phyloP scores from a whole-genome alignment of 1,284 basidiomycete genomes.

The Ustilago vetiveriae region DNA sequence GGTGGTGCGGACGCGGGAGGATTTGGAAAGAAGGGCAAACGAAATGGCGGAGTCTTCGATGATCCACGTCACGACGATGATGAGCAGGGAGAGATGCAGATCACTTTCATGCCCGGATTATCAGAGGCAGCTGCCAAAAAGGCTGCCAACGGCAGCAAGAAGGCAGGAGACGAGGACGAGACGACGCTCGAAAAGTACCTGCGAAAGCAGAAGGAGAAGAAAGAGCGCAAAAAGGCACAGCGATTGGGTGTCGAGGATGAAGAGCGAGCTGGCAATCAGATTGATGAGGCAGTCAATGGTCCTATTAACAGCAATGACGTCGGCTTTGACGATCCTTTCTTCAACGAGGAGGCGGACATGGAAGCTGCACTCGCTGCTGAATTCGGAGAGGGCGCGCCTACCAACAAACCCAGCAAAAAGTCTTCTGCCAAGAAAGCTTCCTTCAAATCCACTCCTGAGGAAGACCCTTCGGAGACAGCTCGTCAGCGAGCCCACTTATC shows the following conservation, averaged over 20 bases:
- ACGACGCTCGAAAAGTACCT: slow-evolving; percentile 65
- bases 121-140: slow-evolving; percentile 55
- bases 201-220: slow-evolving; percentile 65
- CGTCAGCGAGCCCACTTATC: slow-evolving; percentile 35
- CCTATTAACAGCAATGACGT: slow-evolving; percentile 21
- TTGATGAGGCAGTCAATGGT: slow-evolving; percentile 13
- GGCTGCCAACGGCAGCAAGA: slow-evolving; percentile 20
- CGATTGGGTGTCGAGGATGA: slow-evolving; percentile 17
- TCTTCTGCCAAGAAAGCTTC: slow-evolving; percentile 16
- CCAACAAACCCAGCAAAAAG: slow-evolving; percentile 14
- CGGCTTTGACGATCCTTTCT: slow-evolving; percentile 74
- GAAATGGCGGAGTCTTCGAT: slow-evolving; percentile 48
- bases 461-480: slow-evolving; percentile 27
- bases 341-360: slow-evolving; percentile 58
- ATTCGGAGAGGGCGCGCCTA: slow-evolving; percentile 67
- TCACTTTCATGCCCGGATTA: slow-evolving; percentile 65
- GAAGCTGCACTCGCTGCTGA: slow-evolving; percentile 67
- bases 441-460: not conserved
- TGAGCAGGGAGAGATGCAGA: slow-evolving; percentile 54
- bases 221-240: slow-evolving; percentile 53
- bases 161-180: slow-evolving; percentile 50
- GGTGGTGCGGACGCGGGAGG: slow-evolving; percentile 26
- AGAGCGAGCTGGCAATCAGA: slow-evolving; percentile 3
- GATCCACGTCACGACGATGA: slow-evolving; percentile 48
- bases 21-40: slow-evolving; percentile 32